phyloP scores from a whole-genome alignment of 1,284 basidiomycete genomes.

The Rhodotorula sp. region DNA sequence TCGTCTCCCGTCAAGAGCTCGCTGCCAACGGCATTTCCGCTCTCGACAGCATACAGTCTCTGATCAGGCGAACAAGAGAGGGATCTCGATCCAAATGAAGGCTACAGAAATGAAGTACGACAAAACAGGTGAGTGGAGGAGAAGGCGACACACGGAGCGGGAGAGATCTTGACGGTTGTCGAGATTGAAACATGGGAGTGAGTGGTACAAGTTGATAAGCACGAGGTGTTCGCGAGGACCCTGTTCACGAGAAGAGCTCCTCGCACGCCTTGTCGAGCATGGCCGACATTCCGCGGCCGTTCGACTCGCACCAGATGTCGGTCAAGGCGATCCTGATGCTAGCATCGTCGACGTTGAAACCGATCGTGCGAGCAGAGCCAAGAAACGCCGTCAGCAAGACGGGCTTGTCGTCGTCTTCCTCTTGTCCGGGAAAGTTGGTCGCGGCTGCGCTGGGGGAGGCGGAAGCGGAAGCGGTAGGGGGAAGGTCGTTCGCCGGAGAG shows the following conservation, averaged over 20 bases:
- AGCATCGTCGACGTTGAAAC: constrained; percentile 2
- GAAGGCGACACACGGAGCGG: background rate
- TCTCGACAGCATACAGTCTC: too few relatives aligned
- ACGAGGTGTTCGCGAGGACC: background rate
- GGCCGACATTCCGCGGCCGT: constrained; percentile 10
- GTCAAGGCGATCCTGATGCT: background rate
- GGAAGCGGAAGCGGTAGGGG: background rate
- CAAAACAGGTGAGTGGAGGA: background rate
- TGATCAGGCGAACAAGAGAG: too few relatives aligned
- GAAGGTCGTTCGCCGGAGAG: background rate
- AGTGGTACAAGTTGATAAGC: background rate
- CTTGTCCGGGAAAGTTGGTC: background rate
- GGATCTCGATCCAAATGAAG: too few relatives aligned
- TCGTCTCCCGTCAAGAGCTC: too few relatives aligned
- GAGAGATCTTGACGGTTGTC: background rate
- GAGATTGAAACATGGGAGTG: background rate
- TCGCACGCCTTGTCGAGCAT: constrained; percentile 16
- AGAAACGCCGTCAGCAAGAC: constrained; percentile 17
- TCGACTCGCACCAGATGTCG: constrained; percentile 8
- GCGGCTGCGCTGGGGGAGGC: background rate
- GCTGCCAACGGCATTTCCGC: too few relatives aligned
- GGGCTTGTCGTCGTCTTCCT: constrained; percentile 7
- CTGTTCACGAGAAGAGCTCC: background rate
- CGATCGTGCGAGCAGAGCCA: constrained; percentile 8
- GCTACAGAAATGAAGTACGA: too few relatives aligned